phyloP scores from a whole-genome alignment of 75 land plant genomes.

The Selaginella tamariscina region DNA sequence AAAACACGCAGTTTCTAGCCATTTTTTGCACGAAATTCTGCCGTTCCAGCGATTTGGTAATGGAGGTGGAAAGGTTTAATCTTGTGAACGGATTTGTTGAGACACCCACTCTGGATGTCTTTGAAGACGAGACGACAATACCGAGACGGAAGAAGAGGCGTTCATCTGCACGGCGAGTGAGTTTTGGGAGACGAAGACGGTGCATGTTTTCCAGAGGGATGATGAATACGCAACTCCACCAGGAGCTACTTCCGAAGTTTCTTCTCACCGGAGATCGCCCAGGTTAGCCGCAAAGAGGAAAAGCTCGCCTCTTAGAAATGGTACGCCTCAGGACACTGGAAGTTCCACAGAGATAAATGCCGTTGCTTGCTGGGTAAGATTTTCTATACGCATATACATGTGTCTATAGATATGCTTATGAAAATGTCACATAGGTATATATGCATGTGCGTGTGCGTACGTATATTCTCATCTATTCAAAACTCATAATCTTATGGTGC shows the following conservation, averaged over 20 bases:
- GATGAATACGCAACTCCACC: conserved; percentile 27
- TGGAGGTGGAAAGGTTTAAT: background rate
- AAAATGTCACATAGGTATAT: too few species aligned
- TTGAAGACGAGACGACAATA: conserved; percentile 14
- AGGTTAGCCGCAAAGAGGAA: conserved; percentile 11
- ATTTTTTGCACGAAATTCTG: too few species aligned
- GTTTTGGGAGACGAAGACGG: conserved; percentile 19
- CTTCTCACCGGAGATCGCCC: conserved; percentile 12
- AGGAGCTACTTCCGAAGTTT: conserved; percentile 12
- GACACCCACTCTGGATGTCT: conserved; percentile 13
- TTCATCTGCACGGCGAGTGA: conserved; percentile 20
- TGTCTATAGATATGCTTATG: too few species aligned
- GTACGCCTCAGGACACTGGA: background rate
- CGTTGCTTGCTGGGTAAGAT: background rate
- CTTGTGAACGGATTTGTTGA: background rate
- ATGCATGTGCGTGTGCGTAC: too few species aligned
- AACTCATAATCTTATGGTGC: too few species aligned
- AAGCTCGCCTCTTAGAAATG: too few species aligned
- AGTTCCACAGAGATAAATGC: background rate
- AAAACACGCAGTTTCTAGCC: too few species aligned
- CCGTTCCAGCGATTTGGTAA: too few species aligned
- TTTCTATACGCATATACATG: too few species aligned
- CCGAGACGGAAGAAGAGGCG: conserved; percentile 16
- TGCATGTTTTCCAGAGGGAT: conserved; percentile 21
- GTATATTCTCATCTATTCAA: too few species aligned